phyloP scores from a whole-genome alignment of 148 eudicot genomes.

The Dysphania ambrosioides region DNA sequence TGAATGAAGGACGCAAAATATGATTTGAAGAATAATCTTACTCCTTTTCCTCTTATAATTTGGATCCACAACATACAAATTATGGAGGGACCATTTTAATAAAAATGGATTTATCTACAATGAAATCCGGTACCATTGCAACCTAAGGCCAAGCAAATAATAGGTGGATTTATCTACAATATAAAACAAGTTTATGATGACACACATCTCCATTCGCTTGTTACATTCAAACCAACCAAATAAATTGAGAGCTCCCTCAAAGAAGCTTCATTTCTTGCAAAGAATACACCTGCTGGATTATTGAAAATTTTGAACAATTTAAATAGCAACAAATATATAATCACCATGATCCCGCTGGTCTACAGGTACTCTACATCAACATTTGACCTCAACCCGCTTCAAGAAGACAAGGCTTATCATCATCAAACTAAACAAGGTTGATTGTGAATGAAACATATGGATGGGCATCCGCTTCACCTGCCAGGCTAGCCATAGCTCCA shows the following conservation, averaged over 20 bases:
- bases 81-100: too few relatives aligned
- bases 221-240: conserved; percentile 22
- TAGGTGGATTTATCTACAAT: too few relatives aligned
- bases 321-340: conserved; percentile 20
- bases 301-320: conserved; percentile 20
- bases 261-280: conserved; percentile 15
- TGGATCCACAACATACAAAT: too few relatives aligned
- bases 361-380: conserved; percentile 21
- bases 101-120: too few relatives aligned
- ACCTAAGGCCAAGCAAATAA: too few relatives aligned
- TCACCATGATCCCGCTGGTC: conserved; percentile 17
- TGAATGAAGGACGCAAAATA: too few relatives aligned
- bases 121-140: too few relatives aligned
- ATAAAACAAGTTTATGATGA: too few relatives aligned
- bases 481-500: conserved; percentile 66
- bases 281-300: conserved; percentile 26
- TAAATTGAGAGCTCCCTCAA: conserved; percentile 3
- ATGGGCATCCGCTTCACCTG: conserved; percentile 74
- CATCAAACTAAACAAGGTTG: conserved; percentile 49
- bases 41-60: too few relatives aligned
- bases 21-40: too few relatives aligned
- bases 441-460: conserved; percentile 93
- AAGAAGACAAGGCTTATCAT: conserved; percentile 20
- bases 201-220: background rate
- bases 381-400: conserved; percentile 13